Evolutionary conservation across 73 alveolate species (phyloP), one percentile per base, ranked within the genome.

Genomic region (Tetrahymena borealis): DNA sequence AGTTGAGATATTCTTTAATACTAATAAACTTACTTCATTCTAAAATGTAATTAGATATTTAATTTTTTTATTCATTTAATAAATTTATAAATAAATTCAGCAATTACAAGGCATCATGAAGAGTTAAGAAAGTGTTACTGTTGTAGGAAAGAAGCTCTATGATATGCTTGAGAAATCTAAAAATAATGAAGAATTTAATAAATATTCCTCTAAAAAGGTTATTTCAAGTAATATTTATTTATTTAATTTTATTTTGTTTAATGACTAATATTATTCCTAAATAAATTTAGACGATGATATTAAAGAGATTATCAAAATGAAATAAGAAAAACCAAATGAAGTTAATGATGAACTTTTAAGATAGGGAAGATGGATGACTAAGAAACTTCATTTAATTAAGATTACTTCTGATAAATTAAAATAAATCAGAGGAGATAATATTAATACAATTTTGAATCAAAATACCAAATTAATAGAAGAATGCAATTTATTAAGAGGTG

Each of bases 281-380:
- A 38, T 85, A 12, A 93, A 79, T 39, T 93, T 92, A 32, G 91
- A 93, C 79, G 91, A 93, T 39, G 95, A 93, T 85, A 93, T 93
- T 79, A 93, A 93, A 32, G 95, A 93, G 16, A 93, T 93, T 2
- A 93, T 93, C 2, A 93, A 93, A 41, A 41, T 93, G 37, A 93
- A 93, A 85, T 40, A 93, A 85, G 95, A 93, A 40, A 93, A 93
- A 93, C 95, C 95, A 16, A 93, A 93, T 85, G 95, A 93, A 40
- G 90, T 93, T 18, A 93, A 93, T 90, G 95, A 93, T 79, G 95
- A 93, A 16, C 91, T 93, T 33, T 40, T 93, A 85, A 79, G 95
- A 39, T 93, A 93, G 79, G 95, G 95, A 31, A 79, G 91, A 90
- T 93, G 95, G 95, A 93, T 93, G 95, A 79, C 93, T 32, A 93